Conservation (phyloP, 2,329 filamentous ascomycete species). For the Trichoderma guizhouense region DNA sequence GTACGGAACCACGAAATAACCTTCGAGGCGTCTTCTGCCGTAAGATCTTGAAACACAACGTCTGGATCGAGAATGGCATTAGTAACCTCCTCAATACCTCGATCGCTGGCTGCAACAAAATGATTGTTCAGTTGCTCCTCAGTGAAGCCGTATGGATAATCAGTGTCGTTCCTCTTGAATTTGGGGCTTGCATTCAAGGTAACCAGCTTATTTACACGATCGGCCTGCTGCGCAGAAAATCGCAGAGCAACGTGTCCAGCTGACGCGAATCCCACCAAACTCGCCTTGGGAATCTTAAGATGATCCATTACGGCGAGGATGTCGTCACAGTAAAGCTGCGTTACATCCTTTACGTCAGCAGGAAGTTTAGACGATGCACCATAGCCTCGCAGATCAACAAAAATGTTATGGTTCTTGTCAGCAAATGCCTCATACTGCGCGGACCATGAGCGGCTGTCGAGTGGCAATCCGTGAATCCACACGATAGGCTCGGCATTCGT, state of each 20-base stretch:
- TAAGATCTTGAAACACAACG: background rate
- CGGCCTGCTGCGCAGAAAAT: background rate
- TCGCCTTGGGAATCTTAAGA: background rate
- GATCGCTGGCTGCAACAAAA: background rate
- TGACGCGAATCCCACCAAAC: background rate
- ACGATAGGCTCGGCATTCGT: background rate
- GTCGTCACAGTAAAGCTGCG: background rate
- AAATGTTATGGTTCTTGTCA: background rate
- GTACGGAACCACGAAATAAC: background rate
- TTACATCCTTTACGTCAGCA: background rate
- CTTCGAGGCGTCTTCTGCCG: background rate
- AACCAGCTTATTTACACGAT: background rate
- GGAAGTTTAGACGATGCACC: background rate
- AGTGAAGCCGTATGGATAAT: background rate
- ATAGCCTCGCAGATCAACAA: background rate
- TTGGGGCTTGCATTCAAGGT: background rate
- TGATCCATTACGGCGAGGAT: background rate
- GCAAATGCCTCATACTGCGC: background rate
- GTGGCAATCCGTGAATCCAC: background rate
- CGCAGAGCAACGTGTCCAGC: background rate
- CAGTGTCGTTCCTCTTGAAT: background rate
- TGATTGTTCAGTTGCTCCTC: background rate
- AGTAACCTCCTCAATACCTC: background rate
- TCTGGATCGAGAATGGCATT: background rate
- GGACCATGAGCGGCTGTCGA: background rate